Base-by-base conservation (phyloP, 176 grass and related monocot genomes). In the Bromus sterilis region DNA sequence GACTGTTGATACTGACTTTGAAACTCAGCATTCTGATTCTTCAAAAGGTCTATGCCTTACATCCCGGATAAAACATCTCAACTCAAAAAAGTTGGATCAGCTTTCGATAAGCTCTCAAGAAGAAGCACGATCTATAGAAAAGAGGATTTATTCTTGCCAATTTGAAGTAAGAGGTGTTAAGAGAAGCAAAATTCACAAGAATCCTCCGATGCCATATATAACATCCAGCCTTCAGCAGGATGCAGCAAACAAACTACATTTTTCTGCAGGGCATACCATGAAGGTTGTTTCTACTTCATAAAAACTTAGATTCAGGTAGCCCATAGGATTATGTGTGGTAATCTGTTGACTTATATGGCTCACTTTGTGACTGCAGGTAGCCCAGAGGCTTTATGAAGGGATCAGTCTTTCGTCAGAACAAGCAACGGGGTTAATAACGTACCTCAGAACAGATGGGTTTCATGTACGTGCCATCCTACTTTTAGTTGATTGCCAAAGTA, bases 191-290 rank as follows among this genome's bases (percentile, higher is more conserved):
- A 37, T 86, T 74, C 86, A 90, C 39, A 98, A 83, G 48, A 93
- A 95, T 78, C 88, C 92, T 73, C 88, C 84, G 1, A 89, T 93
- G 92, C 95, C 95, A 59, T 95, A 88, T 89, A 98, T 98, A 81
- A 98, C 95, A 84, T 98, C 95, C 65, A 95, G 88, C 80, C 87
- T 98, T 63, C 95, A 98, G 83, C 92, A 95, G 83, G 95, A 95
- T 89, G 87, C 95, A 37, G 92, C 86, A 55, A 93, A 82, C 87
- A 98, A 93, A 67, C 84, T 93, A 48, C 75, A 88, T 73, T 98
- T 95, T 84, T 62, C 60, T 77, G 88, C 92, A 53, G 78, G 83
- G 18, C 37, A 91, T 74, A 98, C 92, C 71, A 95, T 98, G 95
- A 98, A 98, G 92, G 95, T 93, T 71, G 79, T 78, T 88, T 85